Evolutionary conservation across 768 basidiomycete genomes (phyloP).

Genomic region (Rubroboletus satanas): DNA sequence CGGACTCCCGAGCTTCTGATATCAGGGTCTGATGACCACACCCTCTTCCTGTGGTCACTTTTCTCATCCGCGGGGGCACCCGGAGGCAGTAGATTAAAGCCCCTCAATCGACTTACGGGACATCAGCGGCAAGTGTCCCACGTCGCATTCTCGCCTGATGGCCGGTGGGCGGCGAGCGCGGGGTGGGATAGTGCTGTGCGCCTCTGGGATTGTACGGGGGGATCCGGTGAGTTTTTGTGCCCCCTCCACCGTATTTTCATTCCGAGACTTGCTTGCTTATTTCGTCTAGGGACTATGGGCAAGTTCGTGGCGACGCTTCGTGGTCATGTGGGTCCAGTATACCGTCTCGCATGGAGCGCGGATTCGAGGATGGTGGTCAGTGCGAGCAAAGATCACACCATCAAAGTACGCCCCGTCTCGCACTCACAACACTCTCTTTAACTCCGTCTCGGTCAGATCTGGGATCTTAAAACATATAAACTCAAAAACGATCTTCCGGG

Average conservation of each 20-base stretch:
- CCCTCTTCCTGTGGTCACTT: constrained; percentile 91
- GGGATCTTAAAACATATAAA: constrained; percentile 97
- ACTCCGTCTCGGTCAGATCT: constrained; percentile 48
- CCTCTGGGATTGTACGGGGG: constrained; percentile 75
- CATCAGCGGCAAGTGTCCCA: constrained; percentile 95
- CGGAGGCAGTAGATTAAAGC: constrained; percentile 53
- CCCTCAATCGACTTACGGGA: constrained; percentile 77
- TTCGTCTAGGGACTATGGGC: constrained; percentile 50
- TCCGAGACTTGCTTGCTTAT: not conserved
- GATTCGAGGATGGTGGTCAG: constrained; percentile 90
- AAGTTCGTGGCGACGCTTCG: constrained; percentile 89
- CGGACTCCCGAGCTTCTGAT: constrained; percentile 77
- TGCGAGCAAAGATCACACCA: constrained; percentile 92
- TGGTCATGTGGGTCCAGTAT: constrained; percentile 93
- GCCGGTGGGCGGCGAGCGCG: constrained; percentile 85
- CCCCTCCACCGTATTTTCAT: not conserved
- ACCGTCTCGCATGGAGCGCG: constrained; percentile 91
- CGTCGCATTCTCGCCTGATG: constrained; percentile 93
- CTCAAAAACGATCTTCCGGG: constrained; percentile 92
- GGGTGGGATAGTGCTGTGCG: constrained; percentile 90
- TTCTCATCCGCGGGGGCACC: constrained; percentile 47
- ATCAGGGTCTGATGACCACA: constrained; percentile 97
- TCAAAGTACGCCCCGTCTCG: constrained; percentile 62
- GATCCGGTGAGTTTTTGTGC: constrained; percentile 36
- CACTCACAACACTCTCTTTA: not conserved